phyloP scores from a whole-genome alignment of 192 early-diverging fungal genomes.

The Fimicolochytrium jonesii region DNA sequence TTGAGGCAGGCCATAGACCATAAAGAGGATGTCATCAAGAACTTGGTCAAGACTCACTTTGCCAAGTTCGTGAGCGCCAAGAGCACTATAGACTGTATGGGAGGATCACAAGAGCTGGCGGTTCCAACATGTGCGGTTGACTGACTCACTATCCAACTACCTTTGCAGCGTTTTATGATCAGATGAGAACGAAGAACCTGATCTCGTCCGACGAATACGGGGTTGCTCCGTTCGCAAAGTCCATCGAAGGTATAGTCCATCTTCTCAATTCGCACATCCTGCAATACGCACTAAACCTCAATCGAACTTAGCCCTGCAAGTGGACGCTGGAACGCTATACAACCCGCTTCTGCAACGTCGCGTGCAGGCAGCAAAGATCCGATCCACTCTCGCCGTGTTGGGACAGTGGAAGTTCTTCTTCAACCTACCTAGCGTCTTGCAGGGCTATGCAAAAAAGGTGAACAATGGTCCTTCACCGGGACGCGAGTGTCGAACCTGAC shows the following conservation, averaged over 20 bases:
- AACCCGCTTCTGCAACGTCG: conserved; percentile 81
- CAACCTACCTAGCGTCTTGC: conserved; percentile 84
- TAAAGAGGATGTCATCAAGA: conserved; percentile 80
- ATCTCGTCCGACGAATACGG: conserved; percentile 79
- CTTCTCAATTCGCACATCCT: too few species aligned
- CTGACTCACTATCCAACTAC: neutral
- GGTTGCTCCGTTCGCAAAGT: conserved; percentile 61
- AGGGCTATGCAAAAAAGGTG: conserved; percentile 79
- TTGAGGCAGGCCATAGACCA: conserved; percentile 72
- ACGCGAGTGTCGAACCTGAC: too few species aligned
- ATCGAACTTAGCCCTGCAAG: conserved; percentile 53
- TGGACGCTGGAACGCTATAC: conserved; percentile 78
- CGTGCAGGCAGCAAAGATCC: conserved; percentile 84
- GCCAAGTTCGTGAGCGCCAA: conserved; percentile 95
- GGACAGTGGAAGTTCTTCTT: conserved; percentile 97
- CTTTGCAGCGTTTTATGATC: conserved; percentile 64
- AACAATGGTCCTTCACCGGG: neutral
- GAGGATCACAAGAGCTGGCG: neutral
- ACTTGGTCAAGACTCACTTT: conserved; percentile 92
- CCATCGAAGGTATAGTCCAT: conserved; percentile 72
- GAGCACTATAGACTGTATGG: conserved; percentile 84
- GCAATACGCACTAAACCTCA: too few species aligned
- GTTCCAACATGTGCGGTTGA: too few species aligned
- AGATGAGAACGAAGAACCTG: conserved; percentile 82
- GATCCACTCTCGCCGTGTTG: conserved; percentile 83